A percentile compares a stretch with the other conserved stretches of the same genome.
Conservation (phyloP, 1,139 yeast genomes). For the Lodderomyces elongisporus region DNA sequence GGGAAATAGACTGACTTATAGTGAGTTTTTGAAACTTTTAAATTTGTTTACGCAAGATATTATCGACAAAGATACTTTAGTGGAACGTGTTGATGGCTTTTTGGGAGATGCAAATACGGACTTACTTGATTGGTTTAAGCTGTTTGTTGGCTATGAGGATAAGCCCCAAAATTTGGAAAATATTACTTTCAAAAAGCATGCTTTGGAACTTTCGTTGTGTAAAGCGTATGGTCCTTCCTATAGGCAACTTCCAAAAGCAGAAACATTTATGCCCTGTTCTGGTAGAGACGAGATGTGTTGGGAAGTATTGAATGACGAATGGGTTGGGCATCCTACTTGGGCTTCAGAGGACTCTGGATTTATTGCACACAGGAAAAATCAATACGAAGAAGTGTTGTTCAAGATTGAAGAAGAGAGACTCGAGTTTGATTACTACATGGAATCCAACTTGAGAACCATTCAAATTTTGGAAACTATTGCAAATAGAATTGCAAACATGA, state of each 20-base stretch:
- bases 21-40: slow-evolving; percentile 82
- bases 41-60: slow-evolving; percentile 87
- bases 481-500: slow-evolving; percentile 89
- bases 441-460: slow-evolving; percentile 88
- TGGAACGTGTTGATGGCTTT: slow-evolving; percentile 80
- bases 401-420: slow-evolving; percentile 97
- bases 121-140: slow-evolving; percentile 83
- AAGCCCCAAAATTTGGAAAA: slow-evolving; percentile 78
- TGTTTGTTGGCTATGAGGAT: slow-evolving; percentile 83
- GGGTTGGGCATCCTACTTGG: slow-evolving; percentile 99
- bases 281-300: slow-evolving; percentile 99
- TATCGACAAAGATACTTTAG: slow-evolving; percentile 75
- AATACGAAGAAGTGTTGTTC: slow-evolving; percentile 91
- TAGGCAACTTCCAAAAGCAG: slow-evolving; percentile 87
- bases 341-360: slow-evolving; percentile 98
- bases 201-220: slow-evolving; percentile 81
- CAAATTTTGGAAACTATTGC: slow-evolving; percentile 95
- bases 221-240: slow-evolving; percentile 91
- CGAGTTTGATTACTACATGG: slow-evolving; percentile 94
- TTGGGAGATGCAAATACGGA: slow-evolving; percentile 74
- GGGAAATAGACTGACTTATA: slow-evolving; percentile 85
- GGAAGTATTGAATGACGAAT: slow-evolving; percentile 97
- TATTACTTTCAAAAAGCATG: slow-evolving; percentile 83
- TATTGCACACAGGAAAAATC: slow-evolving; percentile 95
- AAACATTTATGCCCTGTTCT: slow-evolving; percentile 95